Base-by-base conservation (phyloP, 352 stramenopile species). In the Pythium insidiosum region DNA sequence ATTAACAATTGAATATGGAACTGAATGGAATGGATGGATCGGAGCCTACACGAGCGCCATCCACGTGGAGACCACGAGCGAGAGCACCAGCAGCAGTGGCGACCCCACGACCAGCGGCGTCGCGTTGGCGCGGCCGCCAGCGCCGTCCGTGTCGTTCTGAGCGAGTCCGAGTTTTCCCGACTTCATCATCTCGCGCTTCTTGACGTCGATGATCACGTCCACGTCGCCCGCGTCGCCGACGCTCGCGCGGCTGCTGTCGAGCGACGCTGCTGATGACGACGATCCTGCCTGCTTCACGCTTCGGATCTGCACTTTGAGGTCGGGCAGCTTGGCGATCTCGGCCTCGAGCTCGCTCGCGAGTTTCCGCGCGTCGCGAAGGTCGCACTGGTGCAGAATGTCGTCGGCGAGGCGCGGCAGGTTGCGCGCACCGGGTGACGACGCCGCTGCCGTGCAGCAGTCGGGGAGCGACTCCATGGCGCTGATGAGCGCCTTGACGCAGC, bases 171-270 rank as follows among this genome's bases (percentile, higher is more conserved):
- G n/a, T 7, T 38, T 43, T 31, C 45, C 46, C 0, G 34, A 29
- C 25, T 67, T 66, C 58, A 73, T 66, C 19, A 69, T 36, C 40
- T 68, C 63, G 26, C 63, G 58, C 49, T 66, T 68, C 46, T 73
- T 73, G 20, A 73, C 63, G 34, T 69, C 59, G 35, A 73, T 66
- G 39, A 73, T 54, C 9, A 73, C 55, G 39, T 73, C 63, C 9
- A 73, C 52, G 20, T 36, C 46, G 22, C 35, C 53, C 11, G 31
- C 46, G 0, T 40, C 37, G 3, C 24, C n/a, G 3, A 23, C 6
- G 4, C 34, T 31, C 21, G 24, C 22, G 2, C 22, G 22, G 24
- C 21, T 43, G 5, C 38, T 21, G 0, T 42, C 40, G 19, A 38
- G n/a, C 1, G 53, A 54, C 7, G 20, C 19, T n/a, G n/a, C n/a